Evolutionary conservation across 345 rosid genomes (phyloP).

Genomic region (Camelina hispida): DNA sequence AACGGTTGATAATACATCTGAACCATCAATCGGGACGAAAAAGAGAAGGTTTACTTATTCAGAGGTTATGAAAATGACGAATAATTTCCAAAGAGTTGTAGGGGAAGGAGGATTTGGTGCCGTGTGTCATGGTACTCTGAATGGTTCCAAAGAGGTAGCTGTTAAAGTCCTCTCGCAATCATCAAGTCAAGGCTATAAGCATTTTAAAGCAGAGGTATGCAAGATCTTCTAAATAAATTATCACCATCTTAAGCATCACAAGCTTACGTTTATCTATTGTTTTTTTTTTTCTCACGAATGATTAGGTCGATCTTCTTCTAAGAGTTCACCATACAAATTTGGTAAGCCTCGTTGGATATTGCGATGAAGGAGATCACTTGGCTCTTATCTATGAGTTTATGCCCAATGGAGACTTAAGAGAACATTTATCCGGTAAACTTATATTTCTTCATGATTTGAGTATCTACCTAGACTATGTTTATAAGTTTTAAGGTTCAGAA

Average conservation of each 20-base stretch:
- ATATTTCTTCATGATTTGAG: background rate
- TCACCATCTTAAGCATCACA: background rate
- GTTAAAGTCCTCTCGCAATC: slow-evolving; percentile 53
- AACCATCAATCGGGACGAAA: background rate
- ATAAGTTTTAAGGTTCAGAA: background rate
- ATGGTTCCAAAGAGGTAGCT: slow-evolving; percentile 49
- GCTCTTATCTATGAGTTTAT: slow-evolving; percentile 52
- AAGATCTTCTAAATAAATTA: too few species aligned
- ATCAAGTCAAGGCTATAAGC: slow-evolving; percentile 47
- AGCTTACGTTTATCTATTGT: too few species aligned
- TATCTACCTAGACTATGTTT: too few species aligned
- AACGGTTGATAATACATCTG: background rate
- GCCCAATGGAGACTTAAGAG: slow-evolving; percentile 48
- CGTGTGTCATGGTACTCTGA: slow-evolving; percentile 47
- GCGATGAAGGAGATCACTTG: slow-evolving; percentile 46
- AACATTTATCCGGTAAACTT: slow-evolving; percentile 42
- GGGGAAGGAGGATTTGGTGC: slow-evolving; percentile 59
- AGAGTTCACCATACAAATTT: slow-evolving; percentile 58
- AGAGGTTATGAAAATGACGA: slow-evolving; percentile 46
- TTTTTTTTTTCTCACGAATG: background rate
- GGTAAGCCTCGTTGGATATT: slow-evolving; percentile 53
- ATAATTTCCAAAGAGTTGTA: slow-evolving; percentile 44
- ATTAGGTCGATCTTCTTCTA: slow-evolving; percentile 52
- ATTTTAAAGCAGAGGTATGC: slow-evolving; percentile 55
- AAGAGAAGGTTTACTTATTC: slow-evolving; percentile 30